Evolutionary conservation across 345 rosid species (phyloP).

Genomic region (Camelina laxa): DNA sequence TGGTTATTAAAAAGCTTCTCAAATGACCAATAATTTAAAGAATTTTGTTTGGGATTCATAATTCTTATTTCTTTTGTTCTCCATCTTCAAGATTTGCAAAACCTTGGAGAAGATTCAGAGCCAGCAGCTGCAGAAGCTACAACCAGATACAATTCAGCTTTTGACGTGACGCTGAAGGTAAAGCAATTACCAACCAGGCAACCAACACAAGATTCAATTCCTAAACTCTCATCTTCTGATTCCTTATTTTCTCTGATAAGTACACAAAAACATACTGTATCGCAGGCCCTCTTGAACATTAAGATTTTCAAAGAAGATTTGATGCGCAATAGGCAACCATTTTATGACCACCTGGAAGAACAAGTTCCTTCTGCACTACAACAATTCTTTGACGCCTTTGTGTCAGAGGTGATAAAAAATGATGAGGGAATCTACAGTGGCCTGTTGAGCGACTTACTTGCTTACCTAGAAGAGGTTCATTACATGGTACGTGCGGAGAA

Average conservation of each 20-base stretch:
- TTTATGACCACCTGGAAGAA: not conserved
- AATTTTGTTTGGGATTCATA: slow-evolving; percentile 3
- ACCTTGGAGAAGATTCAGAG: slow-evolving; percentile 24
- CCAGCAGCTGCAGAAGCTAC: slow-evolving; percentile 14
- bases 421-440: slow-evolving; percentile 19
- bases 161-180: slow-evolving; percentile 39
- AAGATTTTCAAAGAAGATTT: slow-evolving; percentile 25
- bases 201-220: not conserved
- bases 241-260: not conserved
- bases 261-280: not conserved
- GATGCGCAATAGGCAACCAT: not conserved
- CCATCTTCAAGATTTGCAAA: slow-evolving; percentile 35
- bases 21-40: not conserved
- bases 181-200: not conserved
- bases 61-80: slow-evolving; percentile 5
- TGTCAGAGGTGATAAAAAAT: not conserved
- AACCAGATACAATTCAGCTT: slow-evolving; percentile 23
- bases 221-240: not conserved
- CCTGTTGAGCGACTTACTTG: slow-evolving; percentile 23
- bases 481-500: slow-evolving; percentile 25
- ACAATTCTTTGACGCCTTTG: slow-evolving; percentile 14
- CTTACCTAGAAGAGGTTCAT: slow-evolving; percentile 7
- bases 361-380: not conserved
- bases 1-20: slow-evolving; percentile 16
- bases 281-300: slow-evolving; percentile 35